Evolutionary conservation across 139 green algal species (phyloP), one percentile per base, ranked within the genome.

Genomic region (Chlorella sp.): DNA sequence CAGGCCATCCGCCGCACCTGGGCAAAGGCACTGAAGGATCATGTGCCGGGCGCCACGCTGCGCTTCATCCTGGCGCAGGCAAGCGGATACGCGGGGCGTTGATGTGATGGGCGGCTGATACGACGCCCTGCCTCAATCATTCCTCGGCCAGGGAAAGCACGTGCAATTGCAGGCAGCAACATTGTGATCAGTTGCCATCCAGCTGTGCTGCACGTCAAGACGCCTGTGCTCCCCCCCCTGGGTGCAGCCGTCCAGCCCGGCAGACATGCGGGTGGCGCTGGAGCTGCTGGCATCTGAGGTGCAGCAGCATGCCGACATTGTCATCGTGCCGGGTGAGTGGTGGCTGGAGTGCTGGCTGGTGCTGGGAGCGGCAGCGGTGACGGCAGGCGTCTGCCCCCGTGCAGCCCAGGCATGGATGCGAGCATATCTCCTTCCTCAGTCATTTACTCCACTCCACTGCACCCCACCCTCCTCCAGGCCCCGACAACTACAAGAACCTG

Each of bases 401-500:
- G n/a, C n/a, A n/a, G n/a, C n/a, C n/a, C n/a, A n/a, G n/a, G n/a
- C n/a, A n/a, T n/a, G n/a, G n/a, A n/a, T n/a, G n/a, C n/a, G n/a
- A n/a, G n/a, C 13, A 68, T 17, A 7, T 30, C 7, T 63, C 34
- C 71, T 5, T 36, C 39, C 3, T 23, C 26, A 11, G 32, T 25
- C 39, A 11, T 20, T 6, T 9, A 28, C 23, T 25, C 4, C 41
- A 38, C 11, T 6, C 41, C 25, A 28, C 39, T 64, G 12, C 34
- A 25, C 20, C 56, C 34, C 4, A 32, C 64, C 65, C 79, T 11
- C 23, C 15, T 36, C 0, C 56, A 78, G 82, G 82, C 17, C 13
- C 3, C 26, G 87, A 95, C 39, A 47, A 32, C 1, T 95, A 95
- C 73, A 75, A 55, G 20, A 87, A 89, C 21, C 90, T 95, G 38